These are phyloP conservation scores for Heritiera littoralis DNA, from an alignment of 345 rosid species.

Conservation along the genomic window DNA sequence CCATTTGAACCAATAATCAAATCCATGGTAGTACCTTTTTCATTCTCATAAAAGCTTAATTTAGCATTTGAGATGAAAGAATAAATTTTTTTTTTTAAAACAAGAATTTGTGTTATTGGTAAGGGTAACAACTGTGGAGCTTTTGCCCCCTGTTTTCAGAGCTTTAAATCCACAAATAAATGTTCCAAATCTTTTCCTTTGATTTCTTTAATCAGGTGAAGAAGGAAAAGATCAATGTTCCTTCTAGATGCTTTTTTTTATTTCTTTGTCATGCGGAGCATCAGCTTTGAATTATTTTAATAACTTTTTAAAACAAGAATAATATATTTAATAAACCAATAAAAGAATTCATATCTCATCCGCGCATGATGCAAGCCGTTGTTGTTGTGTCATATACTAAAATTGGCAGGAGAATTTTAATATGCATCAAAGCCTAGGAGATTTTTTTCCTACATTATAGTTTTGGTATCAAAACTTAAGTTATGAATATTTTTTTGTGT, in stretches of 20 bases:
- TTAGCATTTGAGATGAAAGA: neutral
- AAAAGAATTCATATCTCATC: neutral
- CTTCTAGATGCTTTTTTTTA: neutral
- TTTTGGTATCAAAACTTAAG: too few relatives aligned
- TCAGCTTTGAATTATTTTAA: constrained; percentile 12
- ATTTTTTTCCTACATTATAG: too few relatives aligned
- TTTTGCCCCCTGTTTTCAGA: neutral
- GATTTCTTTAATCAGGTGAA: neutral
- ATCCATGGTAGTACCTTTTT: too few relatives aligned
- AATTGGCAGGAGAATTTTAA: too few relatives aligned
- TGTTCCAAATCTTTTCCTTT: neutral
- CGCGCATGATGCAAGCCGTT: constrained; percentile 5
- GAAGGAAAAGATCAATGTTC: constrained; percentile 5
- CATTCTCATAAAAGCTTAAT: neutral
- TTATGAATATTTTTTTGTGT: too few relatives aligned
- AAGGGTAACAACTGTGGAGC: neutral
- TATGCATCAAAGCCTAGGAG: too few relatives aligned
- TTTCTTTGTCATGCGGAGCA: neutral
- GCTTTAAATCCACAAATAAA: neutral
- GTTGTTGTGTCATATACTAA: neutral
- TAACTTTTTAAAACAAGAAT: neutral
- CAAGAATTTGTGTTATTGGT: neutral
- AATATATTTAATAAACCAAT: neutral
- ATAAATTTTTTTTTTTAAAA: neutral
- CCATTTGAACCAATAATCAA: too few relatives aligned